Percentiles rank a stretch among this genome's conserved stretches.
Evolutionary conservation across 352 stramenopile genomes (phyloP).

Genomic region (Globisporangium carolinianum): DNA sequence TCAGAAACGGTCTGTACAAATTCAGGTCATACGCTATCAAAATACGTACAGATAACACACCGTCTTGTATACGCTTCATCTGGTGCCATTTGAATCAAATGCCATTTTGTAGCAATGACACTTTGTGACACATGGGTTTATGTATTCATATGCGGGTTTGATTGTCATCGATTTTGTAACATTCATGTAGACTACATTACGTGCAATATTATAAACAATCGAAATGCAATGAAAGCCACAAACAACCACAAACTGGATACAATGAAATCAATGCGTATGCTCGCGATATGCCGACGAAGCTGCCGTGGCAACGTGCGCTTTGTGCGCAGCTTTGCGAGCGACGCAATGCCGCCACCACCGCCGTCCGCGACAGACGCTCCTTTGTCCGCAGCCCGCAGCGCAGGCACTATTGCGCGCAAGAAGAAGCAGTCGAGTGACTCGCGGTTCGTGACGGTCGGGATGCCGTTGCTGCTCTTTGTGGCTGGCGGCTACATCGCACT

Average conservation of each 20-base stretch:
- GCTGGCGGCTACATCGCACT: slow-evolving; percentile 69
- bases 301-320: background rate
- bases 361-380: background rate
- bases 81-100: too few relatives aligned
- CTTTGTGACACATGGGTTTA: too few relatives aligned
- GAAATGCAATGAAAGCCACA: background rate
- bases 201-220: too few relatives aligned
- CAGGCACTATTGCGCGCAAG: slow-evolving; percentile 7
- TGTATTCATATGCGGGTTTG: too few relatives aligned
- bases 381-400: slow-evolving; percentile 12
- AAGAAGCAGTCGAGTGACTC: slow-evolving; percentile 51
- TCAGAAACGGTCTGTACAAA: too few relatives aligned
- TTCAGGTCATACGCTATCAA: too few relatives aligned
- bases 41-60: too few relatives aligned
- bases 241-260: background rate
- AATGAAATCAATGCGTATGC: background rate
- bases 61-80: too few relatives aligned
- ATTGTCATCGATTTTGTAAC: too few relatives aligned
- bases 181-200: too few relatives aligned
- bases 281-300: background rate
- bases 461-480: slow-evolving; percentile 79
- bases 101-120: too few relatives aligned
- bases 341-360: background rate
- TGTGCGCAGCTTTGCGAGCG: slow-evolving; percentile 8
- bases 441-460: slow-evolving; percentile 58